Evolutionary conservation across 805 yeast genomes (phyloP), one percentile per base, ranked within the genome.

Genomic region (Zygoascus flipseniorum): DNA sequence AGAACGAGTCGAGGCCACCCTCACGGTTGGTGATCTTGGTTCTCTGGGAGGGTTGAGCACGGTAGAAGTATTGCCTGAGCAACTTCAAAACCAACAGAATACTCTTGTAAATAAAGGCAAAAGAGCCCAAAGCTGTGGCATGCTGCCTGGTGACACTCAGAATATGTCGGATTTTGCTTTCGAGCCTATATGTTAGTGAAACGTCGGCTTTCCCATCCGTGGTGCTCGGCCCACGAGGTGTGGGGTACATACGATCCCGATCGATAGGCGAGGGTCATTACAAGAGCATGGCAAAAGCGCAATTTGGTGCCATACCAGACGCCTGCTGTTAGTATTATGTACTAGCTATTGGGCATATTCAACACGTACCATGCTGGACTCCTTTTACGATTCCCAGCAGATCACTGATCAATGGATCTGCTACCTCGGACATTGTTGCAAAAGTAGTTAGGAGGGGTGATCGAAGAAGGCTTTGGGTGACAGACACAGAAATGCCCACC

Each of bases 231-330:
- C 5, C 20, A 42, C 28, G 28, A 42, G 26, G 26, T 42, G 44
- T 42, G 44, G 44, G 44, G 44, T 42, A 42, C 65, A 54, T 56
- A 67, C 46, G 80, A 76, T 4, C 83, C 83, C 39, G 75, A 70
- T 47, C 79, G 69, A 62, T 81, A 82, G 28, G 82, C 69, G 35
- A 81, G 65, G 48, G 79, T 77, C 67, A 82, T 81, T 47, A 82
- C 87, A 48, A 82, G 63, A 0, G 86, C 82, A 65, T 82, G 87
- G 48, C 82, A 76, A 61, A 82, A 81, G 49, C 87, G 69, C 42
- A 82, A 68, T 59, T 78, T 75, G 2, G 82, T 83, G 1, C 87
- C 87, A 56, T 82, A 82, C 6, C 79, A 80, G 6, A 77, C 69
- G 18, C 83, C 70, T 46, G 26, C 19, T 31, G 16, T 42, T 19